Evolutionary conservation across 306 rosid species (phyloP).

Genomic region (Abrus pulchellus): DNA sequence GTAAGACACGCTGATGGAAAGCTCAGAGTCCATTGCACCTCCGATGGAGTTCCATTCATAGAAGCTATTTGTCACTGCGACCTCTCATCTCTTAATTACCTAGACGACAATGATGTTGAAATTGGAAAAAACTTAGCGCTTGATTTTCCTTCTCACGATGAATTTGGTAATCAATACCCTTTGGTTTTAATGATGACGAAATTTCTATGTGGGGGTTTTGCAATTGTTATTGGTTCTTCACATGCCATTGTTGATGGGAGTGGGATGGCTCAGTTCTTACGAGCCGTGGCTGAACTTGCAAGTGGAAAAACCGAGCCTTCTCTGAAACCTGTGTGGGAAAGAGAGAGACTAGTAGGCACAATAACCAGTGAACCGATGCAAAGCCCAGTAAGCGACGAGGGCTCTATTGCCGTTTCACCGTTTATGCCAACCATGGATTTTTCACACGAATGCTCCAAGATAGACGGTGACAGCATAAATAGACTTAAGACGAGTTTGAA

Average conservation of each 20-base stretch:
- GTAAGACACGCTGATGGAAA: slow-evolving; percentile 44
- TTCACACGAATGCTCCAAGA: slow-evolving; percentile 30
- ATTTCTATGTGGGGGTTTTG: slow-evolving; percentile 57
- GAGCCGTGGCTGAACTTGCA: slow-evolving; percentile 54
- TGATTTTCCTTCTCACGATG: slow-evolving; percentile 34
- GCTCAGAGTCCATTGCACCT: slow-evolving; percentile 40
- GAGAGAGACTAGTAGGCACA: slow-evolving; percentile 49
- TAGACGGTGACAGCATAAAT: slow-evolving; percentile 5
- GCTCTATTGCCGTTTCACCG: slow-evolving; percentile 45
- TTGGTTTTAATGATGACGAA: slow-evolving; percentile 47
- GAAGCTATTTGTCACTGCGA: slow-evolving; percentile 48
- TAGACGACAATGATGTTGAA: slow-evolving; percentile 44
- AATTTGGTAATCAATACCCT: slow-evolving; percentile 40
- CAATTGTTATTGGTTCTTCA: slow-evolving; percentile 40
- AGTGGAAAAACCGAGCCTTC: slow-evolving; percentile 51
- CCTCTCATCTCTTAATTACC: slow-evolving; percentile 52
- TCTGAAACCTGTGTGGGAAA: slow-evolving; percentile 62
- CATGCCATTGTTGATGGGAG: slow-evolving; percentile 53
- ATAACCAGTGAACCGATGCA: slow-evolving; percentile 25
- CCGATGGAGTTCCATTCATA: slow-evolving; percentile 57
- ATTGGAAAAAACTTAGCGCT: slow-evolving; percentile 18
- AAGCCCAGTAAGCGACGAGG: neutral
- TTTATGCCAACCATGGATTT: slow-evolving; percentile 33
- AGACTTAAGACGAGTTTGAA: slow-evolving; percentile 6
- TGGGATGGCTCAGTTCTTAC: slow-evolving; percentile 50